Percentiles rank a stretch among this genome's conserved stretches.
These are phyloP conservation scores for Blastobotrys raffinosifermentans DNA, from an alignment of 1,139 yeast genomes.

Conservation along the genomic window DNA sequence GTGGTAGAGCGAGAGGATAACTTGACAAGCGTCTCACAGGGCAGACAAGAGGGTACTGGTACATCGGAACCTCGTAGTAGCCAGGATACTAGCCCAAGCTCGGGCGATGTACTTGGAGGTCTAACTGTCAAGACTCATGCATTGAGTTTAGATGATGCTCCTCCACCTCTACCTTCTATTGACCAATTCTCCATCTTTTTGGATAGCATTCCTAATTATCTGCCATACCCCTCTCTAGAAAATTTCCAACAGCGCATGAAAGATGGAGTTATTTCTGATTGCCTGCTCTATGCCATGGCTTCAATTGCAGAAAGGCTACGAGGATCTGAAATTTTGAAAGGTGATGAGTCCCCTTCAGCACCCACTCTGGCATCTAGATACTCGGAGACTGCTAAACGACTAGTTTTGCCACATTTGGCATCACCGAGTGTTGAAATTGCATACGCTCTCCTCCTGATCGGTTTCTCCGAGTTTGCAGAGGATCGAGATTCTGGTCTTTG, in stretches of 20 bases:
- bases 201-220: conserved; percentile 18
- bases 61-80: background rate
- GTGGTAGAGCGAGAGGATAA: conserved; percentile 10
- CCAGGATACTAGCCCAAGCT: background rate
- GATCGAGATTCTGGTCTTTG: conserved; percentile 29
- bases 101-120: background rate
- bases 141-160: conserved; percentile 6
- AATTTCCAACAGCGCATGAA: conserved; percentile 19
- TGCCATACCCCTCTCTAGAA: conserved; percentile 23
- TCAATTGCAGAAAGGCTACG: conserved; percentile 20
- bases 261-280: conserved; percentile 21
- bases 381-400: conserved; percentile 23
- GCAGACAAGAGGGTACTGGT: background rate
- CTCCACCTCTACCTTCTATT: conserved; percentile 11
- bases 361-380: conserved; percentile 19
- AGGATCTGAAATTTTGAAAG: background rate
- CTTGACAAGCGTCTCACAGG: background rate
- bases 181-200: conserved; percentile 11
- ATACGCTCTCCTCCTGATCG: conserved; percentile 24
- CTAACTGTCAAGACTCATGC: conserved; percentile 1
- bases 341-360: conserved; percentile 2
- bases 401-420: conserved; percentile 26
- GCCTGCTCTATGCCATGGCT: conserved; percentile 24
- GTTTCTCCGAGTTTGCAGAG: conserved; percentile 27
- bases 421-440: conserved; percentile 26